These are phyloP conservation scores for Sugiyamaella sp. DNA, from an alignment of 1,139 yeast species.

Conservation along the genomic window DNA sequence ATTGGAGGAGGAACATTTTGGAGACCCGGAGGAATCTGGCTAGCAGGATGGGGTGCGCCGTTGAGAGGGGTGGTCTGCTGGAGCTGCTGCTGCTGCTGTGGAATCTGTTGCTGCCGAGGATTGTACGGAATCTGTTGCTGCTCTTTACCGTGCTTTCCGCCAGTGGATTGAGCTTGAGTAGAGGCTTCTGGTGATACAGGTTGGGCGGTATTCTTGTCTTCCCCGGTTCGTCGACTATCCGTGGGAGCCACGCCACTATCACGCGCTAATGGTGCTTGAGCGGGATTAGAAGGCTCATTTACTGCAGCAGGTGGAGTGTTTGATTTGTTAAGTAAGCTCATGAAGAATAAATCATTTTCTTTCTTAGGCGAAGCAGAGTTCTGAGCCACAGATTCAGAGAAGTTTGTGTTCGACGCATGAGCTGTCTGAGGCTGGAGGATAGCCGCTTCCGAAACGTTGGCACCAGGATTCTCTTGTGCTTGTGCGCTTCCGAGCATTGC, in stretches of 20 bases:
- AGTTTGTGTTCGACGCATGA: background rate
- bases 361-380: conserved; percentile 10
- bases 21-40: conserved; percentile 19
- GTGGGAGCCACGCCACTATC: too few relatives aligned
- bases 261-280: conserved; percentile 12
- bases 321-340: conserved; percentile 36
- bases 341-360: conserved; percentile 38
- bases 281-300: conserved; percentile 4
- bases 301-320: conserved; percentile 15
- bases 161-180: background rate
- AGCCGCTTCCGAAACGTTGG: background rate
- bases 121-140: conserved; percentile 3
- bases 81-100: conserved; percentile 12
- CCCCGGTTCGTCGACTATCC: too few relatives aligned
- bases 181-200: background rate
- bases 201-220: too few relatives aligned
- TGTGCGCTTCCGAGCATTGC: conserved; percentile 36
- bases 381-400: background rate
- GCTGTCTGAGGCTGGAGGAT: background rate
- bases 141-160: background rate
- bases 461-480: background rate
- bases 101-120: conserved; percentile 20
- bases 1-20: conserved; percentile 7
- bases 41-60: conserved; percentile 13
- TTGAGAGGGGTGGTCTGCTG: conserved; percentile 8